Conservation (phyloP, 108 stramenopile species). For the Nannochloropsis salina region DNA sequence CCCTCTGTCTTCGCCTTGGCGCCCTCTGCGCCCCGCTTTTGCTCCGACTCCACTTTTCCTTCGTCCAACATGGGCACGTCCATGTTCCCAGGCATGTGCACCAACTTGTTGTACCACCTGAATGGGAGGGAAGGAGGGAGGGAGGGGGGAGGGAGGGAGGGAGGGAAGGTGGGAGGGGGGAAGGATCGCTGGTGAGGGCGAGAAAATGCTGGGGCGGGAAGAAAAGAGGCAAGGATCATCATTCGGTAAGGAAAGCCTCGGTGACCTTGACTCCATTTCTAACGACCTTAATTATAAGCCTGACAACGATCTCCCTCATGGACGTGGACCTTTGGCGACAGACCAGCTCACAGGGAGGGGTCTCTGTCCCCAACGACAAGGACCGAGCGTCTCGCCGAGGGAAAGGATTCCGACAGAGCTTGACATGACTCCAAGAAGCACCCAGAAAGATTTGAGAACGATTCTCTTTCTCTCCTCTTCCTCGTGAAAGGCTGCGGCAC, state of each 20-base stretch:
- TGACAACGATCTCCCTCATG: too few relatives aligned
- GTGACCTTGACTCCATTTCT: background rate
- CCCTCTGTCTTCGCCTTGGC: background rate
- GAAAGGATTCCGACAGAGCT: too few relatives aligned
- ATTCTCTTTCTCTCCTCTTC: too few relatives aligned
- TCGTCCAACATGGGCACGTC: background rate
- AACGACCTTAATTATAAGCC: too few relatives aligned
- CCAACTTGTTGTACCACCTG: background rate
- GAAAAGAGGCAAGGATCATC: background rate
- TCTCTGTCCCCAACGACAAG: background rate
- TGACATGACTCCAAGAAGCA: too few relatives aligned
- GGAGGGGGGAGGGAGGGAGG: background rate
- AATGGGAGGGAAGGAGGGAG: background rate
- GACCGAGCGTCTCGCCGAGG: background rate
- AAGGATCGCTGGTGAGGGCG: background rate
- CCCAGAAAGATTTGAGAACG: too few relatives aligned
- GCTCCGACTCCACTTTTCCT: background rate
- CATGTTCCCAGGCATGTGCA: background rate
- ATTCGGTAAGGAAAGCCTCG: background rate
- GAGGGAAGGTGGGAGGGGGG: background rate
- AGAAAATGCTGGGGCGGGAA: background rate
- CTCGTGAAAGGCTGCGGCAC: too few relatives aligned
- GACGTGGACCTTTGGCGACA: background rate
- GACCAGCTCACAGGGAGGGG: background rate
- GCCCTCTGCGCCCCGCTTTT: background rate